These are phyloP conservation scores for Aspergillus persii DNA, from an alignment of 2,329 filamentous ascomycete genomes.

Conservation along the genomic window DNA sequence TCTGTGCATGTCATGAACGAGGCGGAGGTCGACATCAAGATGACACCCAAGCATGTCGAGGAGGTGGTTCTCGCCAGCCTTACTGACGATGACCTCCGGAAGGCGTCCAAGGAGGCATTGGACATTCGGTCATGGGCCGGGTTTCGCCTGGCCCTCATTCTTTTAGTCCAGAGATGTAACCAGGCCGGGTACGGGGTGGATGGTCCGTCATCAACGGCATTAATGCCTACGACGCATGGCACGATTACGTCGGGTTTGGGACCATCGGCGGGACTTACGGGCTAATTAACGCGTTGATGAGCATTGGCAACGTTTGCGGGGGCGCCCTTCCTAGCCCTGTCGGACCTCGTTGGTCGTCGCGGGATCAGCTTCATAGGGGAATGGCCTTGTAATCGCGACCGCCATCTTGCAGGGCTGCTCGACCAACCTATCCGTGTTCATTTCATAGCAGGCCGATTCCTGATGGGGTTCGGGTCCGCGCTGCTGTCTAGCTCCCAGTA, in stretches of 20 bases:
- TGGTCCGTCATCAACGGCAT: slow-evolving; percentile 50
- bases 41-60: slow-evolving; percentile 35
- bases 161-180: slow-evolving; percentile 49
- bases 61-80: slow-evolving; percentile 47
- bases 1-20: background rate
- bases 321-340: slow-evolving; percentile 50
- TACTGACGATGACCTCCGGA: slow-evolving; percentile 47
- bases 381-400: slow-evolving; percentile 45
- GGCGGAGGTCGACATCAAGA: background rate
- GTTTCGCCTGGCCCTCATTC: slow-evolving; percentile 42
- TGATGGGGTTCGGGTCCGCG: slow-evolving; percentile 38
- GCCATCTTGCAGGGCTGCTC: slow-evolving; percentile 40
- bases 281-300: slow-evolving; percentile 50
- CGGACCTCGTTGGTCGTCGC: slow-evolving; percentile 53
- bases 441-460: slow-evolving; percentile 42
- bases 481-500: slow-evolving; percentile 41
- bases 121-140: slow-evolving; percentile 43
- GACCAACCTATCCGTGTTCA: slow-evolving; percentile 31
- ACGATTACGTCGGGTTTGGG: slow-evolving; percentile 45
- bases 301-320: slow-evolving; percentile 49
- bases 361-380: slow-evolving; percentile 49
- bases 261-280: slow-evolving; percentile 42
- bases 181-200: slow-evolving; percentile 51
- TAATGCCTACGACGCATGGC: slow-evolving; percentile 45
- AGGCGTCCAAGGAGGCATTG: slow-evolving; percentile 43